These are phyloP conservation scores for Cornus controversa DNA, from an alignment of 148 eudicot genomes.

Conservation along the genomic window DNA sequence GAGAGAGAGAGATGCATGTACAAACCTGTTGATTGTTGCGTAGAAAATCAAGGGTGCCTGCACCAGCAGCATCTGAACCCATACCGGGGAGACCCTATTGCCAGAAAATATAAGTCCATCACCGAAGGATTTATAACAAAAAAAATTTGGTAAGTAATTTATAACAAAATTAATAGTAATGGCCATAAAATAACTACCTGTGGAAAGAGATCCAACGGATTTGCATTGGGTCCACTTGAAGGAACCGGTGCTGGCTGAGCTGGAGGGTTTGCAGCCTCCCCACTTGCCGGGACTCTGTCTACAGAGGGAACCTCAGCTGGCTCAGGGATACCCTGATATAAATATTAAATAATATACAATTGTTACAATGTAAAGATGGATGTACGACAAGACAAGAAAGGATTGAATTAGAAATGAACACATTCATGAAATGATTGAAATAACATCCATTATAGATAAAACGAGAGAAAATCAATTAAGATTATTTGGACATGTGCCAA, in stretches of 20 bases:
- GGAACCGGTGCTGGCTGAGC: slow-evolving; percentile 46
- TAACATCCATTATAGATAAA: too few relatives aligned
- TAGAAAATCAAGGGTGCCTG: slow-evolving; percentile 67
- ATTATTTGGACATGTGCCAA: too few relatives aligned
- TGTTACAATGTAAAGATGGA: too few relatives aligned
- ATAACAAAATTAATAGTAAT: background rate
- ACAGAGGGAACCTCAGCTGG: slow-evolving; percentile 48
- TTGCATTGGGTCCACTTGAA: slow-evolving; percentile 56
- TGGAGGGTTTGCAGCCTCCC: slow-evolving; percentile 32
- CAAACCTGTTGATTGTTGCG: slow-evolving; percentile 59
- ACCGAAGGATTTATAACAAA: background rate
- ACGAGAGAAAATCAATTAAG: too few relatives aligned
- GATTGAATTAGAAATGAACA: too few relatives aligned
- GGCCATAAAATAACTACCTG: slow-evolving; percentile 37
- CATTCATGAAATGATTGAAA: too few relatives aligned
- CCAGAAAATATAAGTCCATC: slow-evolving; percentile 2
- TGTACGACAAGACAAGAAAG: too few relatives aligned
- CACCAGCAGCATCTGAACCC: slow-evolving; percentile 53
- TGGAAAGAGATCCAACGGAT: slow-evolving; percentile 64
- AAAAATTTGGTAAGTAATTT: too few relatives aligned
- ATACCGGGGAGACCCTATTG: slow-evolving; percentile 56
- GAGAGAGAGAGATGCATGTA: background rate
- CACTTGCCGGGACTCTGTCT: slow-evolving; percentile 26
- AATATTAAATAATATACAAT: too few relatives aligned
- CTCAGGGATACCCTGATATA: slow-evolving; percentile 66